phyloP scores from a whole-genome alignment of 495 filamentous ascomycete species.

The Penicillium bialowiezense region DNA sequence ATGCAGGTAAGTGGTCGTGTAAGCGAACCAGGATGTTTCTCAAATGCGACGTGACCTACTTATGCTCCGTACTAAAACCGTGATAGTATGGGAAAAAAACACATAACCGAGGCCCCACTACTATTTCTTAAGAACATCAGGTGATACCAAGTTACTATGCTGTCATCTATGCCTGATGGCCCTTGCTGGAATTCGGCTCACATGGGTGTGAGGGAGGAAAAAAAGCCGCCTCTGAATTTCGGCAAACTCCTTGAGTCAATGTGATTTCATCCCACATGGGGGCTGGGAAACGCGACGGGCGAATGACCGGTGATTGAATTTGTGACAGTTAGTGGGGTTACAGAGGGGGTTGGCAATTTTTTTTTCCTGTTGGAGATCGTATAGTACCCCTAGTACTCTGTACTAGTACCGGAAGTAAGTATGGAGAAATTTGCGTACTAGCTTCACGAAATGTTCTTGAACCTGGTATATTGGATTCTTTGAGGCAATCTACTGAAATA shows the following conservation, averaged over 20 bases:
- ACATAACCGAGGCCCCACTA: constrained; percentile 2
- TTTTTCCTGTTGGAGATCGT: constrained; percentile 1
- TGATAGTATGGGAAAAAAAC: not conserved
- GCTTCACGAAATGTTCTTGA: no score
- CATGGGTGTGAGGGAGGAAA: not conserved
- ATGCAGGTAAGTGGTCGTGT: no score
- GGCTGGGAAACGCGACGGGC: constrained; percentile 1
- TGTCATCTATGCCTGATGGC: not conserved
- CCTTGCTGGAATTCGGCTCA: not conserved
- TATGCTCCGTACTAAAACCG: not conserved
- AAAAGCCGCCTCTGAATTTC: no score
- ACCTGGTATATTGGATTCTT: no score
- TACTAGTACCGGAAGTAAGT: not conserved
- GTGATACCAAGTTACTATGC: not conserved
- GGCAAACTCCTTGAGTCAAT: not conserved
- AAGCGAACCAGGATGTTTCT: no score
- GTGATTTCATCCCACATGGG: not conserved
- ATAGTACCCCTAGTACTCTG: constrained; percentile 1
- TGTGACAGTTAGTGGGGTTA: constrained; percentile 1
- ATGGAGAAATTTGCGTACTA: no score
- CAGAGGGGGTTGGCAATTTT: not conserved
- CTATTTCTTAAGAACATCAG: not conserved
- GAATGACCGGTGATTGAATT: not conserved
- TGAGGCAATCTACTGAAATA: no score
- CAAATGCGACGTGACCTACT: not conserved